Base-by-base conservation (phyloP, 768 basidiomycete genomes). In the Fomitopsis serialis region DNA sequence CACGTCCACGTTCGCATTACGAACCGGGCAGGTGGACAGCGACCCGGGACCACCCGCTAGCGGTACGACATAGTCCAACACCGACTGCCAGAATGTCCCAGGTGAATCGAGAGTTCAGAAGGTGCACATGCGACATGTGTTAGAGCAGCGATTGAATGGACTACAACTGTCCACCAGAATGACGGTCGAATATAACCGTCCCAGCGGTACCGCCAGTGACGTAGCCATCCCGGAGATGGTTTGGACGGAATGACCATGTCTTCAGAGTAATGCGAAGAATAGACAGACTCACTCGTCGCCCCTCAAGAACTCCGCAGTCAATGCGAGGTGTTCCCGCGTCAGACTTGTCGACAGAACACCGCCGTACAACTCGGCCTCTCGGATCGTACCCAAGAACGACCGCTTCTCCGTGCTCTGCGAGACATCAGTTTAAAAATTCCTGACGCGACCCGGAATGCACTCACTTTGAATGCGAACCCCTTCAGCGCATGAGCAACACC, bases 391-490 rank as follows among this genome's bases (percentile, higher is more conserved):
- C 71, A 99, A 77, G 36, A 92, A 87, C 50, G 95, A 94, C 62
- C 92, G 84, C 66, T 85, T 83, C 53, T 76, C 75, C 34, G 91
- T 96, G 73, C 87, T 89, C 96, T 98, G 67, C n/a, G 43, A 53
- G 47, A 36, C 3, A 54, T 58, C 42, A 57, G 34, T 4, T 55
- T 21, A 46, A 19, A 32, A n/a, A n/a, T n/a, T 32, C 24, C 42
- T 47, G 13, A 5, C 29, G 17, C 23, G 13, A 1, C 47, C 22
- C 15, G 42, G 36, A 2, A 47, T 23, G 43, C 25, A 66, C 84
- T 45, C 60, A 98, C 96, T 89, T 97, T 98, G 85, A 96, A 98
- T 55, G 94, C 88, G 80, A 94, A 98, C 82, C 93, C 95, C 81
- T 97, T 97, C 71, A 98, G 79, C 56, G 84, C 87, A 75, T 96